These are phyloP conservation scores for Scedosporium dehoogii DNA, from an alignment of 2,329 filamentous ascomycete species.

Conservation along the genomic window DNA sequence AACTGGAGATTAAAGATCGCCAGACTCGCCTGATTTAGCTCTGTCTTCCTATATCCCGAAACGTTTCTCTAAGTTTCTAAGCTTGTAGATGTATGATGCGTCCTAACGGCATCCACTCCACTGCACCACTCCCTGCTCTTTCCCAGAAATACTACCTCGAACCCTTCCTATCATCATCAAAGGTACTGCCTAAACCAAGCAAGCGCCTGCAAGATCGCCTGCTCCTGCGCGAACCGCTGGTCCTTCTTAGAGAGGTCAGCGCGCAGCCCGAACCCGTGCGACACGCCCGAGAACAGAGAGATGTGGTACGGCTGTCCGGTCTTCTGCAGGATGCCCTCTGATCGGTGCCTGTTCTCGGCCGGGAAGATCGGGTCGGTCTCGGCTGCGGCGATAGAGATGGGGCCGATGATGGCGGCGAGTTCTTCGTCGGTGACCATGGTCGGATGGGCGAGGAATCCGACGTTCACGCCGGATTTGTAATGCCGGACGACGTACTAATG, in stretches of 20 bases:
- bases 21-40: too few relatives aligned
- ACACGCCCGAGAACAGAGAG: constrained; percentile 60
- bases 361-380: constrained; percentile 60
- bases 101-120: too few relatives aligned
- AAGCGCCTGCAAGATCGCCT: constrained; percentile 69
- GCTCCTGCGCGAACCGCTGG: constrained; percentile 65
- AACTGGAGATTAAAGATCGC: too few relatives aligned
- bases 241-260: constrained; percentile 47
- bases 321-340: constrained; percentile 52
- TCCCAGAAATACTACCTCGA: too few relatives aligned
- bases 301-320: constrained; percentile 60
- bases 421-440: constrained; percentile 62
- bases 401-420: constrained; percentile 54
- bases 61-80: too few relatives aligned
- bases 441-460: constrained; percentile 67
- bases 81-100: too few relatives aligned
- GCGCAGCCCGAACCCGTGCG: constrained; percentile 68
- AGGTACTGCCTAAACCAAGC: constrained; percentile 54
- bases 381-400: constrained; percentile 56
- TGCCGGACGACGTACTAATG: constrained; percentile 58
- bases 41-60: too few relatives aligned
- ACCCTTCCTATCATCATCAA: constrained; percentile 15
- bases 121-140: too few relatives aligned
- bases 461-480: constrained; percentile 53
- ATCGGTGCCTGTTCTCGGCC: constrained; percentile 50